A percentile compares a stretch with the other conserved stretches of the same genome.
phyloP scores from a whole-genome alignment of 345 rosid species.

The Eucalyptus tenuipes region DNA sequence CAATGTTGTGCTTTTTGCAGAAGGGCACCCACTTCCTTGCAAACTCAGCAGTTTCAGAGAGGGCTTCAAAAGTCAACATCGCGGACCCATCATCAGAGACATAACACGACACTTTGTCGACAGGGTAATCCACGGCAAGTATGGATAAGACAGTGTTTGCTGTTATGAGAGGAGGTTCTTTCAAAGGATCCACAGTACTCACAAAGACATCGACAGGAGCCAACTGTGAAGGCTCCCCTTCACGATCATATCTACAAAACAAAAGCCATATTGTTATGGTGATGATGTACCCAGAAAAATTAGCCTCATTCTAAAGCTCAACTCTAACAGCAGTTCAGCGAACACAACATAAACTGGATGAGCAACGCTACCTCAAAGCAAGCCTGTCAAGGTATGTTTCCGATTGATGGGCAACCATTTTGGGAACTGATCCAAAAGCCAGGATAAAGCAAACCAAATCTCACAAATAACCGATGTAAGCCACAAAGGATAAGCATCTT shows the following conservation, averaged over 20 bases:
- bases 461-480: conserved; percentile 93
- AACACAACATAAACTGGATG: conserved; percentile 2
- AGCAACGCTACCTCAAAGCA: conserved; percentile 40
- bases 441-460: conserved; percentile 98
- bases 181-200: conserved; percentile 99
- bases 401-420: conserved; percentile 95
- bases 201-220: conserved; percentile 96
- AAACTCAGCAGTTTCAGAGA: conserved; percentile 98
- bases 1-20: conserved; percentile 95
- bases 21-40: conserved; percentile 99
- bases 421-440: conserved; percentile 99
- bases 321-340: neutral
- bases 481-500: conserved; percentile 92
- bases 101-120: conserved; percentile 97
- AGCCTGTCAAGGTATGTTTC: conserved; percentile 97
- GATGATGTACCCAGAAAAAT: neutral
- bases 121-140: conserved; percentile 97
- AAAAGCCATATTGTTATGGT: neutral
- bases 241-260: conserved; percentile 75
- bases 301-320: neutral
- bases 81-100: conserved; percentile 99
- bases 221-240: conserved; percentile 94
- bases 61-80: conserved; percentile 96
- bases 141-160: conserved; percentile 98
- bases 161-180: conserved; percentile 95